Evolutionary conservation across 768 basidiomycete species (phyloP).

Genomic region (Daedalea quercina): DNA sequence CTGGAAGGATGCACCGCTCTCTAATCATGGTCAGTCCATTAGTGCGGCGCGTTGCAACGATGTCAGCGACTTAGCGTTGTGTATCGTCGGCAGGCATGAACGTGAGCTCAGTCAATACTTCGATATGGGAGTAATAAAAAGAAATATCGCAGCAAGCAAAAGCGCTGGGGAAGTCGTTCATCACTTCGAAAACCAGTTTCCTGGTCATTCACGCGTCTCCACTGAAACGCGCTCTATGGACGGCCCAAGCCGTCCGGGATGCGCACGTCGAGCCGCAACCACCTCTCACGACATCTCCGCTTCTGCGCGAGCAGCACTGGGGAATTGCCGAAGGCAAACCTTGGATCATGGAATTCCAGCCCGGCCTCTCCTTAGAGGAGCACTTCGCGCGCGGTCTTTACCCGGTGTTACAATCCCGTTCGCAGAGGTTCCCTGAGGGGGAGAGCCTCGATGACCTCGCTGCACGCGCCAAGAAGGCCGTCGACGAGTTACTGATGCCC

Average conservation of each 20-base stretch:
- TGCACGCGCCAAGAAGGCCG: conserved; percentile 41
- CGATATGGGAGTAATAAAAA: not conserved
- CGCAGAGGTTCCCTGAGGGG: conserved; percentile 59
- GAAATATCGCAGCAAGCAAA: conserved; percentile 21
- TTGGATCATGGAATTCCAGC: conserved; percentile 27
- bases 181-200: conserved; percentile 32
- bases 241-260: conserved; percentile 49
- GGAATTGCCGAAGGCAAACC: conserved; percentile 64
- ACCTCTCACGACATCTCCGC: conserved; percentile 37
- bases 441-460: conserved; percentile 64
- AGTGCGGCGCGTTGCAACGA: not conserved
- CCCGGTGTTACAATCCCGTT: conserved; percentile 38
- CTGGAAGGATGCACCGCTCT: conserved; percentile 65
- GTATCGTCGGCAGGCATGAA: conserved; percentile 58
- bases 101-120: conserved; percentile 21
- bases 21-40: conserved; percentile 63
- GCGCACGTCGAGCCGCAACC: conserved; percentile 42
- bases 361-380: conserved; percentile 27
- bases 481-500: conserved; percentile 49
- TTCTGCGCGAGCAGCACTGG: conserved; percentile 64
- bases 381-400: conserved; percentile 49
- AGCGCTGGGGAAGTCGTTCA: conserved; percentile 47
- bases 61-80: not conserved
- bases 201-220: conserved; percentile 59
- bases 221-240: conserved; percentile 56